Evolutionary conservation across 371 early-diverging fungal species (phyloP), one percentile per base, ranked within the genome.

Genomic region (Rhizomucor miehei): DNA sequence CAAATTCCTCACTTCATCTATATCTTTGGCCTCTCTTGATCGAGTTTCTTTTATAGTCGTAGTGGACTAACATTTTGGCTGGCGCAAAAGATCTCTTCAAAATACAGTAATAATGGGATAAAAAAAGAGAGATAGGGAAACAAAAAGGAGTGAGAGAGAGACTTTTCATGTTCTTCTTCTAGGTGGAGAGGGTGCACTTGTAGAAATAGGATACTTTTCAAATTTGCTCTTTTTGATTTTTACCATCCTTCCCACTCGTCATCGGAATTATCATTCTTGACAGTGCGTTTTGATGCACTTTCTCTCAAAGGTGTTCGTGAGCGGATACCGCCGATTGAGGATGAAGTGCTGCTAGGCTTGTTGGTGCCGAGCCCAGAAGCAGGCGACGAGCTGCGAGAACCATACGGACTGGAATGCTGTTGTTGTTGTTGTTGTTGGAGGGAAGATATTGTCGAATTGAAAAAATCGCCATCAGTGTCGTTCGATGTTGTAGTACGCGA

Each of bases 181-280:
- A 8, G 29, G 3, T 29, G 29, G 29, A 29, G 29, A n/a, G n/a
- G n/a, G n/a, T n/a, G n/a, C n/a, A n/a, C n/a, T n/a, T 29, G 29
- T 29, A 29, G 29, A 29, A 29, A 5, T 5, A 5, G 29, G 29
- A 8, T 29, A 29, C 29, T 29, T 29, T 29, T 29, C 29, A 8
- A 29, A 29, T 29, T 29, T 8, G 29, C 29, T 29, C 5, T 8
- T n/a, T n/a, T n/a, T n/a, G n/a, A n/a, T n/a, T n/a, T 29, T 57
- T 67, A 77, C 78, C 78, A 77, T 23, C 63, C 71, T 40, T 72
- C 78, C 83, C 83, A 85, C 39, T 80, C 79, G 60, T 85, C 83
- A 50, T 85, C 81, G 57, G 81, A 82, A 24, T 67, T 70, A 38
- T 57, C 57, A 8, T 74, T 58, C 36, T 66, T 70, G 10, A 62